A percentile compares a stretch with the other conserved stretches of the same genome.
phyloP scores from a whole-genome alignment of 2,329 filamentous ascomycete genomes.

The Elsinoe perseae region DNA sequence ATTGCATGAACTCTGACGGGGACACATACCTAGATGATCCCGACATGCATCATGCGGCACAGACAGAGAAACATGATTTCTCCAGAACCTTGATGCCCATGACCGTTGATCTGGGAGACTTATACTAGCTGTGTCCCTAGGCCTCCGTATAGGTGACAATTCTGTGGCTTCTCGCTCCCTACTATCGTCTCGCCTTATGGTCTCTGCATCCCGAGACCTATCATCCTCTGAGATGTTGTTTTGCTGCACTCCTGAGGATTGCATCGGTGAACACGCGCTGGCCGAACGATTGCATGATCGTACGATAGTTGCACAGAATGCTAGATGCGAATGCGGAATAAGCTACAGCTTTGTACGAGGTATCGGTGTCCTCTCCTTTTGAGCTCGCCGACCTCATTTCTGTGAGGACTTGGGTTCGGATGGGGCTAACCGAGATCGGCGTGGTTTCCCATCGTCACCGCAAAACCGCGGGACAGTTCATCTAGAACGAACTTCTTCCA shows the following conservation, averaged over 20 bases:
- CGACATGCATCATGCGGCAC: slow-evolving; percentile 45
- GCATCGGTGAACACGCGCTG: background rate
- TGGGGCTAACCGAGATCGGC: background rate
- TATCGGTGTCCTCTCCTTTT: background rate
- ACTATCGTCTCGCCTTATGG: slow-evolving; percentile 7
- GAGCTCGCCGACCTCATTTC: background rate
- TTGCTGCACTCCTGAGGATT: slow-evolving; percentile 15
- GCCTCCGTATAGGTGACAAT: slow-evolving; percentile 21
- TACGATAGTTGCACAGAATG: background rate
- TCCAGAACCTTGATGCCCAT: slow-evolving; percentile 40
- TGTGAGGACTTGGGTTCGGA: background rate
- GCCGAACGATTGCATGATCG: background rate
- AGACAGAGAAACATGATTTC: slow-evolving; percentile 41
- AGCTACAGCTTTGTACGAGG: background rate
- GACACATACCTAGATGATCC: slow-evolving; percentile 48
- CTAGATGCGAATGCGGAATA: background rate
- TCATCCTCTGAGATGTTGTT: slow-evolving; percentile 20
- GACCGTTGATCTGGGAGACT: background rate
- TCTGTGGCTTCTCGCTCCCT: slow-evolving; percentile 31
- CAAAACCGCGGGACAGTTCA: background rate
- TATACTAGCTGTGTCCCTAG: background rate
- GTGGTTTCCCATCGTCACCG: too few relatives aligned
- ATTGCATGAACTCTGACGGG: slow-evolving; percentile 3
- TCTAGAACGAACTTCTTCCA: background rate
- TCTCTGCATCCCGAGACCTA: slow-evolving; percentile 18